phyloP scores from a whole-genome alignment of 495 filamentous ascomycete genomes.

The Melanomma pulvis-pyrius region DNA sequence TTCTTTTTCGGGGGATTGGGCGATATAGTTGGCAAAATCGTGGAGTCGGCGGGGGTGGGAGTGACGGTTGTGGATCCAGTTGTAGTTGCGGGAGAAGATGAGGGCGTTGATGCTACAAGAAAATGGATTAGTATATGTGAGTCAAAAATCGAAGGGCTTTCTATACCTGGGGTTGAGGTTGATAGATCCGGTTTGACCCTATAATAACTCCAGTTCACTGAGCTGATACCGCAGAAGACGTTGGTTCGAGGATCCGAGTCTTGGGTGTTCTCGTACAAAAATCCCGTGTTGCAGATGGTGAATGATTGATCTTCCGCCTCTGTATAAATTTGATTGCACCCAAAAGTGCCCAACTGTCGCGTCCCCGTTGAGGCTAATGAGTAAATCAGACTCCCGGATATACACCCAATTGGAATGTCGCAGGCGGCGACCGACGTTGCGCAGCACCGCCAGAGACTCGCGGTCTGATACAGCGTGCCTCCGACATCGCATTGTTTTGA shows the following conservation, averaged over 20 bases:
- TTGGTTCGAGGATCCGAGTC: slow-evolving; percentile 21
- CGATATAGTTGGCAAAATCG: not conserved
- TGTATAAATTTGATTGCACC: slow-evolving; percentile 16
- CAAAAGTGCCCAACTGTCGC: not conserved
- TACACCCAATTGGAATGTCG: slow-evolving; percentile 13
- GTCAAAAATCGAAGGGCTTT: not conserved
- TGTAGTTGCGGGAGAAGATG: not conserved
- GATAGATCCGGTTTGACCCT: not conserved
- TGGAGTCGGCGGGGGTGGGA: not conserved
- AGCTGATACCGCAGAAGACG: slow-evolving; percentile 22
- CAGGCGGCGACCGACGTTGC: slow-evolving; percentile 13
- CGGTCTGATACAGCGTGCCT: slow-evolving; percentile 22
- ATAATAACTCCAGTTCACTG: slow-evolving; percentile 25
- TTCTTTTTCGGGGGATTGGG: slow-evolving; percentile 10
- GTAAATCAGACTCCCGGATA: slow-evolving; percentile 23
- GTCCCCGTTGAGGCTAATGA: slow-evolving; percentile 4
- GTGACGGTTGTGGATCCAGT: not conserved
- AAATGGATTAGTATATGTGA: not conserved
- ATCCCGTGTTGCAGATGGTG: slow-evolving; percentile 25
- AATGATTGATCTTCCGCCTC: slow-evolving; percentile 14
- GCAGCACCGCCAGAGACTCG: slow-evolving; percentile 16
- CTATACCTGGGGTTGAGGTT: slow-evolving; percentile 7
- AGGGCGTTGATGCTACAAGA: not conserved
- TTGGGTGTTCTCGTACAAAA: slow-evolving; percentile 21
- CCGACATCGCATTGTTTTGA: slow-evolving; percentile 10